Base-by-base conservation (phyloP, 192 early-diverging fungal genomes). In the Lobosporangium transversale region DNA sequence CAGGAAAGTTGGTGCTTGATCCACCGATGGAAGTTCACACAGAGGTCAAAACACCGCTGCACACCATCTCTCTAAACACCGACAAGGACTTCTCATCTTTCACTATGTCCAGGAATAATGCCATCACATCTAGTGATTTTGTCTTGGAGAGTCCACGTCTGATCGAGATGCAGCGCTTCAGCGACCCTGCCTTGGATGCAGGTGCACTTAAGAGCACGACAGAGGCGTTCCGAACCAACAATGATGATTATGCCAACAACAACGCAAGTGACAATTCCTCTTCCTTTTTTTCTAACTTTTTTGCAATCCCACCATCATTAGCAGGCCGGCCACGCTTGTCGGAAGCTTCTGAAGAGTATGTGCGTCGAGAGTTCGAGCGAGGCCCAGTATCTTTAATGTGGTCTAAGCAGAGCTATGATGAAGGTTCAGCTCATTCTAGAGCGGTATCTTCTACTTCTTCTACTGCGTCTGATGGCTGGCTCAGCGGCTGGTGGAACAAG, bases 261-360 rank as follows among this genome's bases (percentile, higher is more conserved):
- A n/a, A n/a, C n/a, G n/a, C n/a, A n/a, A n/a, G n/a, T n/a, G n/a
- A n/a, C n/a, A n/a, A n/a, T 40, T 40, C 37, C 14, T 40, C 37
- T 40, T 24, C 53, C 12, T 61, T 69, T 43, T 69, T 69, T 32
- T n/a, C 48, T 10, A 58, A 58, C 4, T 69, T 58, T 32, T 45
- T 69, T n/a, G 21, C 57, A 1, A 47, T 69, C 58, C 67, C 67
- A 36, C 67, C 67, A 5, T 69, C 67, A 0, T 21, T 69, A 32
- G 67, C 67, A 2, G 67, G 67, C 23, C 27, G 67, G 0, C 67
- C 67, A 0, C n/a, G 18, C 5, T 26, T 69, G 30, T 35, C 58
- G 0, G 36, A 49, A 20, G 58, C 52, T 0, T 32, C 37, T 5
- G 67, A 59, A 36, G 50, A 69, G 29, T 59, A 44, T 14, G 7